These are phyloP conservation scores for Alternaria triticimaculans DNA, from an alignment of 2,329 filamentous ascomycete species.

Conservation along the genomic window DNA sequence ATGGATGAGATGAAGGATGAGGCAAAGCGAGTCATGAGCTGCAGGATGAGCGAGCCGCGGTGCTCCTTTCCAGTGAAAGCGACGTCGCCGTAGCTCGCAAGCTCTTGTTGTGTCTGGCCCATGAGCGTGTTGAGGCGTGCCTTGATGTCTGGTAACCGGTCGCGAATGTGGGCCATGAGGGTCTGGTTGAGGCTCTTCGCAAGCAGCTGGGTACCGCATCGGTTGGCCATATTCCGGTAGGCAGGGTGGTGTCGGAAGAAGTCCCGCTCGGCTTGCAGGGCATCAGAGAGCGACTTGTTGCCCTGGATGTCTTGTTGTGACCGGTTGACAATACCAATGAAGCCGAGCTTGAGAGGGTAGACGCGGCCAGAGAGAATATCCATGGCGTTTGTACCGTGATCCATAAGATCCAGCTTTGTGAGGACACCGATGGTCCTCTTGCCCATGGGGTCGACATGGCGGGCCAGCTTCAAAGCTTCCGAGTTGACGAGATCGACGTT, in stretches of 20 bases:
- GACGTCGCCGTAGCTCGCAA: constrained; percentile 97
- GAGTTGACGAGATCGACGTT: constrained; percentile 99
- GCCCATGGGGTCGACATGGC: constrained; percentile 94
- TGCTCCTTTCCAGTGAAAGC: constrained; percentile 98
- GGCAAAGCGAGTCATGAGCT: constrained; percentile 97
- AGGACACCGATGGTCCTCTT: constrained; percentile 95
- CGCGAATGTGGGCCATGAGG: constrained; percentile 94
- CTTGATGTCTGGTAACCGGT: constrained; percentile 96
- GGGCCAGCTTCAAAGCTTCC: constrained; percentile 92
- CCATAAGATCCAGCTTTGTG: constrained; percentile 97
- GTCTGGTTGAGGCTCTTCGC: constrained; percentile 95
- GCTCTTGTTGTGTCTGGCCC: constrained; percentile 99
- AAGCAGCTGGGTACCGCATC: constrained; percentile 92
- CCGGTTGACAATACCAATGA: constrained; percentile 96
- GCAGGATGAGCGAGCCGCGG: constrained; percentile 89
- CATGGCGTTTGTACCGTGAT: constrained; percentile 95
- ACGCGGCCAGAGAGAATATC: constrained; percentile 98
- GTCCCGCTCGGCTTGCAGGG: constrained; percentile 85
- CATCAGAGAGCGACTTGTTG: constrained; percentile 92
- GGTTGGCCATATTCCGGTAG: constrained; percentile 91
- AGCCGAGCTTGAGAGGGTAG: constrained; percentile 94
- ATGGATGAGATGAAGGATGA: constrained; percentile 98
- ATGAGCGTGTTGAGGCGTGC: constrained; percentile 96
- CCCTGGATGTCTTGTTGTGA: constrained; percentile 98
- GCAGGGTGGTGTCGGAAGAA: constrained; percentile 98